Conservation (phyloP, 148 eudicot genomes). For the Silene uniflora region DNA sequence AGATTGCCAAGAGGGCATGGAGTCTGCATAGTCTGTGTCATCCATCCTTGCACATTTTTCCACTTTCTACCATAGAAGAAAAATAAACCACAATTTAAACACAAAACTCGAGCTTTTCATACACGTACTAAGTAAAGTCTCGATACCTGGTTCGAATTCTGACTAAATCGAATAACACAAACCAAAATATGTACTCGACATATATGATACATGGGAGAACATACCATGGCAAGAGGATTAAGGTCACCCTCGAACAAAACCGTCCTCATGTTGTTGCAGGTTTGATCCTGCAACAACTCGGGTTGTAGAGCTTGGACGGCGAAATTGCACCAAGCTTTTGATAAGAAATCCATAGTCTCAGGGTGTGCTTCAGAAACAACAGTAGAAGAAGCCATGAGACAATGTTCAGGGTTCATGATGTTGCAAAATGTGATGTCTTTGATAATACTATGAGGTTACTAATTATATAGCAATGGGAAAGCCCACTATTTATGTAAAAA, state of each 20-base stretch:
- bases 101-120: neutral
- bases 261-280: constrained; percentile 25
- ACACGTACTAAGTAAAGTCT: neutral
- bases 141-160: neutral
- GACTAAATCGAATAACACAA: neutral
- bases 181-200: no score
- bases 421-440: constrained; percentile 1
- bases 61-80: constrained; percentile 45
- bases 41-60: constrained; percentile 54
- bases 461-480: constrained; percentile 7
- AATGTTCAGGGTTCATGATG: constrained; percentile 46
- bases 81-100: neutral
- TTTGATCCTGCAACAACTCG: constrained; percentile 34
- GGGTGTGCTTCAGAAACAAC: constrained; percentile 68
- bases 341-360: constrained; percentile 90
- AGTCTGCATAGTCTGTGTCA: constrained; percentile 34
- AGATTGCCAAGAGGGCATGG: constrained; percentile 75
- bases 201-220: neutral
- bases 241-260: constrained; percentile 32
- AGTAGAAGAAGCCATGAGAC: constrained; percentile 33
- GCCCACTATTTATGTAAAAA: constrained; percentile 11
- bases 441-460: no score
- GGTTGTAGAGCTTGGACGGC: constrained; percentile 75
- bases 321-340: constrained; percentile 84
- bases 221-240: constrained; percentile 29